A percentile compares a stretch with the other conserved stretches of the same genome.
Conservation (phyloP, 345 rosid genomes). For the Populus deltoides region DNA sequence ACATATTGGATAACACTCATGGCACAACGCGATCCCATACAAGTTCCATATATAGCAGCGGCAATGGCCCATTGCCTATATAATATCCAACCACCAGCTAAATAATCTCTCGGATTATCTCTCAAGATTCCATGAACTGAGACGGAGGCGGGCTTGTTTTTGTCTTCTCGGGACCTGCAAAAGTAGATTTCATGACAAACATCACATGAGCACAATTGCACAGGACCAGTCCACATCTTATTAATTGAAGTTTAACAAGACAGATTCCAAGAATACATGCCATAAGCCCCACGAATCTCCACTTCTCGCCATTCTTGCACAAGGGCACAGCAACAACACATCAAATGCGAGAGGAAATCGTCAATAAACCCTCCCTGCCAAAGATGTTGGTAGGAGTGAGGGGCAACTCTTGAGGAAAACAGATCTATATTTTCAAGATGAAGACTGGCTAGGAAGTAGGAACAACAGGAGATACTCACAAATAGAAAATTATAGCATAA, state of each 20-base stretch:
- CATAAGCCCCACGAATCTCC: conserved; percentile 73
- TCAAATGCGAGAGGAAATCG: conserved; percentile 90
- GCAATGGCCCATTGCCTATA: conserved; percentile 23
- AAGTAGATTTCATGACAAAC: conserved; percentile 8
- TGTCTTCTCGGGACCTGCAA: conserved; percentile 74
- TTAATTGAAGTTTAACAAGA: background rate
- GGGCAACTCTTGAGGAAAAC: background rate
- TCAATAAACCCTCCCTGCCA: conserved; percentile 85
- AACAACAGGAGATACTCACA: background rate
- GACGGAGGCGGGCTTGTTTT: conserved; percentile 71
- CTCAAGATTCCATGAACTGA: conserved; percentile 80
- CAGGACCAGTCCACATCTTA: background rate
- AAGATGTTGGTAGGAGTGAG: background rate
- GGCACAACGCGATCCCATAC: conserved; percentile 10
- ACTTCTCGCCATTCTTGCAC: conserved; percentile 98
- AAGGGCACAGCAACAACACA: conserved; percentile 99
- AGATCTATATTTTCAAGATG: background rate
- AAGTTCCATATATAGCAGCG: conserved; percentile 13
- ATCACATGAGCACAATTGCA: background rate
- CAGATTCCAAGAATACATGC: conserved; percentile 29
- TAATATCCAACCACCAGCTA: background rate
- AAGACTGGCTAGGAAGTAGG: background rate
- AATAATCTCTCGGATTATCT: background rate
- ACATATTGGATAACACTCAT: background rate
- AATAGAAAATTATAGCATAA: too few species aligned